Conservation (phyloP, 805 yeast species). For the Kuraishia hungarica region DNA sequence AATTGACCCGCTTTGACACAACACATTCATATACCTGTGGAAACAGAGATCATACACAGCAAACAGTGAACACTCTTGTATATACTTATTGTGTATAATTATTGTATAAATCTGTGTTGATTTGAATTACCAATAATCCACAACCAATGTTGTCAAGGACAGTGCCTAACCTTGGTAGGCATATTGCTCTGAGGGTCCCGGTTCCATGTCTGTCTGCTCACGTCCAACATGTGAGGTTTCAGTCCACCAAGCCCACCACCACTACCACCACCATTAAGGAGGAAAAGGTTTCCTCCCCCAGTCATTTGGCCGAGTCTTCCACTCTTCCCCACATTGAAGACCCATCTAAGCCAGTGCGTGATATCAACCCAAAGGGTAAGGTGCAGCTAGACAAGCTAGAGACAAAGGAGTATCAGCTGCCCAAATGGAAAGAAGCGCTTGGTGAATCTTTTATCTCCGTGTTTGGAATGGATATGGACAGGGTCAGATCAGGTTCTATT, state of each 20-base stretch:
- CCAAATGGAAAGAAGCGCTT: conserved; percentile 43
- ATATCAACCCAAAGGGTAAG: conserved; percentile 23
- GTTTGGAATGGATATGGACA: conserved; percentile 84
- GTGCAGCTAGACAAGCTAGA: conserved; percentile 20
- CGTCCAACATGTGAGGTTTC: not conserved
- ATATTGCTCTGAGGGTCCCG: too few species aligned
- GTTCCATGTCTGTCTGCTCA: too few species aligned
- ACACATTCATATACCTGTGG: too few species aligned
- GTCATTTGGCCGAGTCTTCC: conserved; percentile 21
- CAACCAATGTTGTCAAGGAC: too few species aligned
- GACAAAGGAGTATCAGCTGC: conserved; percentile 22
- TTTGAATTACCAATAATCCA: too few species aligned
- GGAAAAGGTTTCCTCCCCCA: conserved; percentile 11
- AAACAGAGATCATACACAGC: too few species aligned
- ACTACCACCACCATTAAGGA: not conserved
- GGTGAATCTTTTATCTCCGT: conserved; percentile 57
- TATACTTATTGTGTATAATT: too few species aligned
- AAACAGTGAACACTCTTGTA: too few species aligned
- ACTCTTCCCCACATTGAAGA: conserved; percentile 24
- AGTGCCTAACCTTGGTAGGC: too few species aligned
- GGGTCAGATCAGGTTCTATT: conserved; percentile 85
- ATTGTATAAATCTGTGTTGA: too few species aligned
- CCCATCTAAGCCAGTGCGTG: conserved; percentile 24
- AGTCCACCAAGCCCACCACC: not conserved
- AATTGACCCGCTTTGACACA: too few species aligned